Percentiles rank a stretch among this genome's conserved stretches.
phyloP scores from a whole-genome alignment of 495 filamentous ascomycete genomes.

The Penicillium pulvis region DNA sequence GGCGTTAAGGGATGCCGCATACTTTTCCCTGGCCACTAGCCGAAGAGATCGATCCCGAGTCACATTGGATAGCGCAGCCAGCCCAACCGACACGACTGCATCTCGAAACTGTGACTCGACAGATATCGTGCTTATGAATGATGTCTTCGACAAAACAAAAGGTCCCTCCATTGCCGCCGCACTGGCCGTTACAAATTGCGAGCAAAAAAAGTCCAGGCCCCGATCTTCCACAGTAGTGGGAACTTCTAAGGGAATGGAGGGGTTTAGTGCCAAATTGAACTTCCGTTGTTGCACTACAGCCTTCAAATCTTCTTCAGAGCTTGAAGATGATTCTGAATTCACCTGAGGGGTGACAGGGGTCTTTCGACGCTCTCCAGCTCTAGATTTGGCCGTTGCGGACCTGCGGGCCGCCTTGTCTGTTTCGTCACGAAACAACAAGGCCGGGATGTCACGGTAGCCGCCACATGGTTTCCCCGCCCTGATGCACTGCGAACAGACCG shows the following conservation, averaged over 20 bases:
- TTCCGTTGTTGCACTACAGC: conserved; percentile 5
- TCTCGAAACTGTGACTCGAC: conserved; percentile 18
- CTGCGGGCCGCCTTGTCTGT: conserved; percentile 25
- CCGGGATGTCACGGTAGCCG: conserved; percentile 26
- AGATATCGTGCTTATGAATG: conserved; percentile 7
- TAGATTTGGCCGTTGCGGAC: conserved; percentile 21
- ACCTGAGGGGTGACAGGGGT: neutral
- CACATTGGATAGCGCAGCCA: conserved; percentile 30
- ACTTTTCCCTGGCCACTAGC: conserved; percentile 25
- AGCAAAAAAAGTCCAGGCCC: conserved; percentile 25
- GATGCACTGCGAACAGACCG: conserved; percentile 28
- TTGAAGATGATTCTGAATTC: conserved; percentile 5
- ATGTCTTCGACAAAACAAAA: neutral
- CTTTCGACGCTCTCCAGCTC: conserved; percentile 6
- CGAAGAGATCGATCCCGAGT: conserved; percentile 19
- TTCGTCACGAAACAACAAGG: conserved; percentile 27
- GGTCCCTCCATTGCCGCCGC: neutral
- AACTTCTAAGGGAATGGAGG: conserved; percentile 9
- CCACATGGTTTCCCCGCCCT: conserved; percentile 27
- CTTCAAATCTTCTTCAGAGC: neutral
- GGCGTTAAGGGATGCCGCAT: conserved; percentile 18
- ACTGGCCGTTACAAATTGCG: conserved; percentile 18
- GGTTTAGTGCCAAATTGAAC: neutral
- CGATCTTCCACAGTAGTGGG: conserved; percentile 19
- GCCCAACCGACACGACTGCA: conserved; percentile 26